Conservation (phyloP, 306 rosid species). For the Cucumis cinereus region DNA sequence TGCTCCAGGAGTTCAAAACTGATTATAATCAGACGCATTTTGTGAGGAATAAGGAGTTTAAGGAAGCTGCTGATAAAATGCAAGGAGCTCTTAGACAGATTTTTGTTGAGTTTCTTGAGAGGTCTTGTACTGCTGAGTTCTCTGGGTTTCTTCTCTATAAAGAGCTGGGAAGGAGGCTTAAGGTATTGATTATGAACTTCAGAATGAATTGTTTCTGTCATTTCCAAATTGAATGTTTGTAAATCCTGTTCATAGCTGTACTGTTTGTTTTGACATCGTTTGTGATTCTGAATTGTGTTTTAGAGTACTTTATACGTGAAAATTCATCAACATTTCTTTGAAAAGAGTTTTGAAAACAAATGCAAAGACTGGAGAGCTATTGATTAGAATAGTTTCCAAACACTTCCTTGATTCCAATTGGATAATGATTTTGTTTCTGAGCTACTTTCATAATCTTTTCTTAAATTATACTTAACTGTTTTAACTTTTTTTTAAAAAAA, state of each 20-base stretch:
- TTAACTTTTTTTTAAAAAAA: no score
- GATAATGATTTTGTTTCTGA: background rate
- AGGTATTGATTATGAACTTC: constrained; percentile 32
- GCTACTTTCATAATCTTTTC: background rate
- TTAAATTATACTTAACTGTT: no score
- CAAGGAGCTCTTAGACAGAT: constrained; percentile 80
- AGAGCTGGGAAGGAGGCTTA: constrained; percentile 94
- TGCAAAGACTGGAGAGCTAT: background rate
- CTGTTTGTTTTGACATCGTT: background rate
- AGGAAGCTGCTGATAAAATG: constrained; percentile 90
- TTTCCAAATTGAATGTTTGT: background rate
- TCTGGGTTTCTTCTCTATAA: constrained; percentile 97
- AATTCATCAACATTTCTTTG: background rate
- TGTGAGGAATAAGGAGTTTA: constrained; percentile 93
- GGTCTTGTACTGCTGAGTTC: constrained; percentile 99
- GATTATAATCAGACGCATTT: constrained; percentile 95
- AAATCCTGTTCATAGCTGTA: background rate
- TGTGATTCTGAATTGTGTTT: background rate
- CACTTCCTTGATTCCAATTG: background rate
- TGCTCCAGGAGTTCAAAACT: constrained; percentile 98
- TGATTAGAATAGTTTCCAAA: background rate
- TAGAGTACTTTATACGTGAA: background rate
- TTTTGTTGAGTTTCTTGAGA: constrained; percentile 92
- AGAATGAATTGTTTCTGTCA: background rate
- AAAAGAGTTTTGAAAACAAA: background rate